Evolutionary conservation across 1,139 yeast genomes (phyloP).

Genomic region (Debaryomyces sp.): DNA sequence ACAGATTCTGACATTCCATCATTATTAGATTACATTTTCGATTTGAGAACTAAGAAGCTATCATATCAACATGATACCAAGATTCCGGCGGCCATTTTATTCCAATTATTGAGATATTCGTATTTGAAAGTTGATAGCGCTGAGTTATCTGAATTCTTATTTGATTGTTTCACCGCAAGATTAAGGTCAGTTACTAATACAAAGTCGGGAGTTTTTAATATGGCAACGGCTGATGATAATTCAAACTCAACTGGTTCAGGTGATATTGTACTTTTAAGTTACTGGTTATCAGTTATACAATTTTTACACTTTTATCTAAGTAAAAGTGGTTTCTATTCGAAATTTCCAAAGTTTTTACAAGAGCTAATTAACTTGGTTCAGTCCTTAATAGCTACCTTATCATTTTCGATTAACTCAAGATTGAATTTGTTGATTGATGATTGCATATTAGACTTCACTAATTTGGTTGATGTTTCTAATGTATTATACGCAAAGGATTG

Average conservation of each 20-base stretch:
- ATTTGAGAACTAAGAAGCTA: constrained; percentile 32
- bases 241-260: constrained; percentile 44
- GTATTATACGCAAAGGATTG: constrained; percentile 70
- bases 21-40: constrained; percentile 57
- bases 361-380: constrained; percentile 61
- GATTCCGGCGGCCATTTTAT: constrained; percentile 68
- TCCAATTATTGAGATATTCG: constrained; percentile 68
- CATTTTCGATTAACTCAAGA: constrained; percentile 66
- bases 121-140: constrained; percentile 55
- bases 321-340: constrained; percentile 55
- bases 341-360: constrained; percentile 60
- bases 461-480: constrained; percentile 64
- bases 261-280: constrained; percentile 69
- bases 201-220: constrained; percentile 59
- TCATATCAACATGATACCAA: constrained; percentile 56
- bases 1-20: constrained; percentile 69
- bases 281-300: constrained; percentile 72
- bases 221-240: constrained; percentile 34
- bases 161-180: constrained; percentile 63
- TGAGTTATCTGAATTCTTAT: constrained; percentile 57
- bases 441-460: constrained; percentile 64
- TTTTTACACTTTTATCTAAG: constrained; percentile 66
- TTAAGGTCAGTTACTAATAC: constrained; percentile 62
- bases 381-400: constrained; percentile 62
- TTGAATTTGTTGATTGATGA: constrained; percentile 59